Conservation (phyloP, 805 yeast genomes). For the Lipomyces yamanashiensis region DNA sequence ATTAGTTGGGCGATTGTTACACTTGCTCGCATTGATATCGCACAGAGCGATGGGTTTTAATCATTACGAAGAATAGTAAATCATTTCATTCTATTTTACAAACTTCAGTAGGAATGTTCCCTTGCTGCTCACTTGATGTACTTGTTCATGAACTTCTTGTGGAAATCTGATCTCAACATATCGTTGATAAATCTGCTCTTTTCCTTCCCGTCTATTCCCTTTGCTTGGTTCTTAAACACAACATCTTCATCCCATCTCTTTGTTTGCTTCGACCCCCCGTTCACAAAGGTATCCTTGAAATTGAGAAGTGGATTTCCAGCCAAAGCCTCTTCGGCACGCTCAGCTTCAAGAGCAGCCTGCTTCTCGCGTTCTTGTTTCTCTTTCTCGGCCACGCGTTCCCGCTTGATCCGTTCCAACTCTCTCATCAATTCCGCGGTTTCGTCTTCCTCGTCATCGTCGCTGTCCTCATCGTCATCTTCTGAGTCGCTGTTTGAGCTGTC, state of each 20-base stretch:
- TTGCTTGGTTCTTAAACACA: conserved; percentile 46
- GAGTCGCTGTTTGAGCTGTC: conserved; percentile 12
- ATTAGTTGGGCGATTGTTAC: too few species aligned
- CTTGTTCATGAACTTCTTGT: conserved; percentile 45
- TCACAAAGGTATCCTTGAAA: conserved; percentile 19
- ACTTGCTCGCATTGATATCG: too few species aligned
- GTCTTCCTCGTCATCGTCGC: conserved; percentile 42
- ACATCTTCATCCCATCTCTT: conserved; percentile 46
- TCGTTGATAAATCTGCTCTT: conserved; percentile 44
- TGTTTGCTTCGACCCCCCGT: conserved; percentile 2
- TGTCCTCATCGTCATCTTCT: conserved; percentile 27
- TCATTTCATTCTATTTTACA: too few species aligned
- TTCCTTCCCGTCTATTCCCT: conserved; percentile 37
- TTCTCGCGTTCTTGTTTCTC: conserved; percentile 37
- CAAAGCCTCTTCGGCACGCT: conserved; percentile 40
- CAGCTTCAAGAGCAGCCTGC: conserved; percentile 34
- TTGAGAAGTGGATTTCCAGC: conserved; percentile 45
- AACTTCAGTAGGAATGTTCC: too few species aligned
- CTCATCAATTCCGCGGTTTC: conserved; percentile 43
- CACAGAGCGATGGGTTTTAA: too few species aligned
- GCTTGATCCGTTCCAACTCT: conserved; percentile 46
- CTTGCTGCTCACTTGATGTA: conserved; percentile 39
- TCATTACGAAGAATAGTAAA: too few species aligned
- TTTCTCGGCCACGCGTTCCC: conserved; percentile 43
- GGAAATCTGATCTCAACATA: conserved; percentile 48